phyloP scores from a whole-genome alignment of 1,284 basidiomycete genomes.

The Puccinia sorghi region DNA sequence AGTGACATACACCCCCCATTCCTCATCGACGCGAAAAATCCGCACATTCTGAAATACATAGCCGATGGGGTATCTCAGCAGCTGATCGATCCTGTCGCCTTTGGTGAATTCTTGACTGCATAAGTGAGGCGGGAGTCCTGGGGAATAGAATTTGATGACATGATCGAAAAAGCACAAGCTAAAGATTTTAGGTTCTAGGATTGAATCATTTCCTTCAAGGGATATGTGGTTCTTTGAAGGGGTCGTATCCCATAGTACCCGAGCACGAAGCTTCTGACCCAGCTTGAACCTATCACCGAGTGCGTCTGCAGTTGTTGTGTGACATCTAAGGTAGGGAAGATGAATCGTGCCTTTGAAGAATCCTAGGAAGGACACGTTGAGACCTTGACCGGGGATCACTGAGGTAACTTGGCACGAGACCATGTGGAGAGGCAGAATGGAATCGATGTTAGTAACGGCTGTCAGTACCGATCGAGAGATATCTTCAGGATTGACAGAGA shows the following conservation, averaged over 20 bases:
- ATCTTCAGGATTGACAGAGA: slow-evolving; percentile 56
- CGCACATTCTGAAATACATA: slow-evolving; percentile 40
- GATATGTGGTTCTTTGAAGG: slow-evolving; percentile 59
- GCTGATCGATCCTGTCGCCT: slow-evolving; percentile 24
- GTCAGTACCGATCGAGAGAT: slow-evolving; percentile 33
- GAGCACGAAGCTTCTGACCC: slow-evolving; percentile 82
- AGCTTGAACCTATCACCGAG: slow-evolving; percentile 68
- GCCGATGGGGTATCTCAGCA: slow-evolving; percentile 52
- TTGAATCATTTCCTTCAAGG: slow-evolving; percentile 29
- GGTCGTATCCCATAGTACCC: slow-evolving; percentile 78
- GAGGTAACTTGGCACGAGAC: slow-evolving; percentile 62
- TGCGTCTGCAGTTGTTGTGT: slow-evolving; percentile 54
- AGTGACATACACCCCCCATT: slow-evolving; percentile 58
- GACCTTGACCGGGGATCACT: slow-evolving; percentile 68
- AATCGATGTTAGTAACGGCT: slow-evolving; percentile 34
- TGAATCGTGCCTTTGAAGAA: slow-evolving; percentile 93
- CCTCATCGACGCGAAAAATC: slow-evolving; percentile 55
- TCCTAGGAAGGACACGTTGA: slow-evolving; percentile 87
- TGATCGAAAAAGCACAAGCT: slow-evolving; percentile 76
- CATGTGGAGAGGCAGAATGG: slow-evolving; percentile 57
- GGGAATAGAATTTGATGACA: slow-evolving; percentile 64
- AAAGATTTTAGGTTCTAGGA: slow-evolving; percentile 63
- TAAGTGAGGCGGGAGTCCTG: slow-evolving; percentile 43
- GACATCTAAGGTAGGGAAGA: slow-evolving; percentile 60
- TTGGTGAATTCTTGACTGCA: not conserved